Evolutionary conservation across 768 basidiomycete genomes (phyloP), one percentile per base, ranked within the genome.

Genomic region (Suillus decipiens): DNA sequence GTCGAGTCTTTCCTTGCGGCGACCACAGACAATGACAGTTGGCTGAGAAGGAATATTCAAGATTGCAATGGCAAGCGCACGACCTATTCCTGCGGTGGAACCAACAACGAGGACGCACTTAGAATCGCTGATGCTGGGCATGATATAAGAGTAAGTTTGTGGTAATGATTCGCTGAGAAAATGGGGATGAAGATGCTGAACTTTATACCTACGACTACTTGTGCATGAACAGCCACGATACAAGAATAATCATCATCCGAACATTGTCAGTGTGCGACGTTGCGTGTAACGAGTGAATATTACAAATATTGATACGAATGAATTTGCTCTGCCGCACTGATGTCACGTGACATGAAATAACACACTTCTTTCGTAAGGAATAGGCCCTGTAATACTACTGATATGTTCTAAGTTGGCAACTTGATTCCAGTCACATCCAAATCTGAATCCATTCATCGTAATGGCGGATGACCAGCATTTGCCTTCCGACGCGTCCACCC

Each of bases 41-140:
- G 84, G 85, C 41, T 77, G 73, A 45, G 79, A 80, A 0, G 83
- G 81, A 2, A 86, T 75, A 34, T 70, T 72, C 36, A 82, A 77
- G 48, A 86, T 76, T 24, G 79, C 77, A 11, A 83, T 75, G 7
- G 86, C 85, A 7, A 88, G 80, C 41, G 81, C 80, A 3, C 84
- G 81, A 19, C 87, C 86, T 37, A 87, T 83, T 37, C 86, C 86
- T 36, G 84, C 75, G 4, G 86, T 86, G 3, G 84, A 85, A n/a
- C 85, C 84, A 54, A 82, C 78, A 62, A 86, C 75, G 59, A 86
- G 79, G 64, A 86, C 72, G 61, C 82, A 84, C 71, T 81, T 83
- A 33, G 76, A 77, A 69, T 80, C 75, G 67, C 78, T 72, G 63
- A 86, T 82, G 59, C 72, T 73, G 59, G 78, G 71, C 71, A 71